Evolutionary conservation across 2,329 filamentous ascomycete species (phyloP), one percentile per base, ranked within the genome.

Genomic region (Penicillium sp.): DNA sequence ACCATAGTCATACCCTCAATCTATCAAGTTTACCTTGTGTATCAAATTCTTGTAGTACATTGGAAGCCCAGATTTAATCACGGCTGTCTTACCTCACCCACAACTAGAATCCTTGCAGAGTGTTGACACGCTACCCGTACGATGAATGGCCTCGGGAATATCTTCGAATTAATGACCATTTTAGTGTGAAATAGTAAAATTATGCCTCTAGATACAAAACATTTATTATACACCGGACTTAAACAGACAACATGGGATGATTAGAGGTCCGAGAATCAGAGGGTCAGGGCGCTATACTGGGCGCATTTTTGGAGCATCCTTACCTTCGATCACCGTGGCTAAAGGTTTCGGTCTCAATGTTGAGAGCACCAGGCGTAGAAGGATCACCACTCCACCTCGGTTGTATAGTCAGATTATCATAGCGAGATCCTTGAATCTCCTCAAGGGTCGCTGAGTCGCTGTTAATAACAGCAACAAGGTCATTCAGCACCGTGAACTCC

Each of bases 401-500:
- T 9, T 54, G 44, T 12, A 58, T 44, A 43, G 56, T 47, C n/a
- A 58, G 27, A 26, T 60, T 48, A 3, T 56, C 54, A 20, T 6
- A 23, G 6, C 33, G 51, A 20, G 46, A 20, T 31, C 27, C 42
- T 26, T 41, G 54, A 8, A 49, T 49, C 18, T 49, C 52, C 20
- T 57, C 46, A 22, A 61, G 37, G 3, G 45, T 45, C 6, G 54
- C 22, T 6, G 59, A 52, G 14, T 31, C 37, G 1, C 54, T 53
- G 29, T 51, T 58, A 9, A 65, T 57, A 18, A 61, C 53, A 37
- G 59, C 58, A 8, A 76, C 67, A 6, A 77, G 61, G 48, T 69
- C 70, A 31, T 80, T 73, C 15, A 84, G 69, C 40, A 84, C 75
- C 27, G 77, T 75, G 55, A 79, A 77, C 65, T 84, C 82, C 27